Conservation (phyloP, 2,329 filamentous ascomycete genomes). For the Fusarium sterilihyphosum region DNA sequence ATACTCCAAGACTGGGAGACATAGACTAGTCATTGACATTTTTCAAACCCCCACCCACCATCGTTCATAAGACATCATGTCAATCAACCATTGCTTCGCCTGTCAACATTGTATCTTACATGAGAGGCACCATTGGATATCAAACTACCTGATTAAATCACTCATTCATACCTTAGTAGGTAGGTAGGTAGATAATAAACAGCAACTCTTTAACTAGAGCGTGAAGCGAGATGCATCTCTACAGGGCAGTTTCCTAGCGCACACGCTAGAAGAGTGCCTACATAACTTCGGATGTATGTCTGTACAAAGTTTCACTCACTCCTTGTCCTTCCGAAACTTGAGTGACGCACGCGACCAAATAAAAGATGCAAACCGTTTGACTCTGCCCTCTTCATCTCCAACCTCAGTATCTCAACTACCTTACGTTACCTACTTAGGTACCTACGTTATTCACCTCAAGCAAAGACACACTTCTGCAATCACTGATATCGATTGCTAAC, state of each 20-base stretch:
- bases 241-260: neutral
- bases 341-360: constrained; percentile 31
- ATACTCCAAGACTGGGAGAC: neutral
- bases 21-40: neutral
- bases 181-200: neutral
- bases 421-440: neutral
- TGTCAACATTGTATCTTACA: neutral
- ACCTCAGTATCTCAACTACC: neutral
- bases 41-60: neutral
- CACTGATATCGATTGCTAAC: neutral
- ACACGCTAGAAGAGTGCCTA: neutral
- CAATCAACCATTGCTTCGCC: constrained; percentile 2
- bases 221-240: neutral
- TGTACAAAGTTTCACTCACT: neutral
- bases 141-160: neutral
- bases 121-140: neutral
- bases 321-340: constrained; percentile 10
- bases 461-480: neutral
- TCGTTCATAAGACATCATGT: neutral
- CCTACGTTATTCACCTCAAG: neutral
- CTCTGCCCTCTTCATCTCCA: neutral
- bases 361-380: neutral
- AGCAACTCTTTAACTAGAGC: neutral
- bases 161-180: neutral
- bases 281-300: neutral